These are phyloP conservation scores for Penicillium sp. DNA, from an alignment of 2,329 filamentous ascomycete genomes.

Conservation along the genomic window DNA sequence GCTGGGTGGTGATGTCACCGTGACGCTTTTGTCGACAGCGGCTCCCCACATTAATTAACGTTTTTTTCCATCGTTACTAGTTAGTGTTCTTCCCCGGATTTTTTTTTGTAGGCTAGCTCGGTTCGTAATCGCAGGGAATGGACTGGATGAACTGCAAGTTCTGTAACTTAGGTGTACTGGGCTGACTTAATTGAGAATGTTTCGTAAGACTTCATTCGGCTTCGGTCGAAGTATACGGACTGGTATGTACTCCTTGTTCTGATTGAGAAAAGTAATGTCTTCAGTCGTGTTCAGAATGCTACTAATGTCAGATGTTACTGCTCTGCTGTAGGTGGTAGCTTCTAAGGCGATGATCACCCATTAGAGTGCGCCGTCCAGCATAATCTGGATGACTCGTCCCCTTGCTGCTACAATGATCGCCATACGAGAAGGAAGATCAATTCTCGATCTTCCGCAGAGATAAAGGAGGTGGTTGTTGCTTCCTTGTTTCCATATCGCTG, in stretches of 20 bases:
- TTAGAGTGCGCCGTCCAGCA: too few species aligned
- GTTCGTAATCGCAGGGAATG: too few species aligned
- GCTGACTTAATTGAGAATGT: too few species aligned
- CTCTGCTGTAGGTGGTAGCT: background rate
- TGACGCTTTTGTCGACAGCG: slow-evolving; percentile 14
- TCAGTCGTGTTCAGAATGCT: background rate
- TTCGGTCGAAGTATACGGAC: background rate
- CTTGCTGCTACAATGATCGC: too few species aligned
- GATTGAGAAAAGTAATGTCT: background rate
- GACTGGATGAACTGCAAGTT: too few species aligned
- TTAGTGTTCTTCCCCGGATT: background rate
- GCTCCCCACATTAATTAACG: background rate
- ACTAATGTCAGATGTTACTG: background rate
- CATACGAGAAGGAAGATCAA: too few species aligned
- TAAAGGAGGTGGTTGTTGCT: too few species aligned
- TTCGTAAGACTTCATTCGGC: background rate
- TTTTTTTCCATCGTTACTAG: background rate
- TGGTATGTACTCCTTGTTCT: background rate
- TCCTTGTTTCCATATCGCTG: too few species aligned
- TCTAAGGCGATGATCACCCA: too few species aligned
- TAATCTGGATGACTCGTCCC: too few species aligned
- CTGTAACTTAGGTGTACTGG: too few species aligned
- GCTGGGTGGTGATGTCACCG: slow-evolving; percentile 25
- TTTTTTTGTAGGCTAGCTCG: background rate
- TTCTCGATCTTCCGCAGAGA: too few species aligned